Evolutionary conservation across 2,329 filamentous ascomycete species (phyloP).

Genomic region (Paracoccidioides brasiliensis): DNA sequence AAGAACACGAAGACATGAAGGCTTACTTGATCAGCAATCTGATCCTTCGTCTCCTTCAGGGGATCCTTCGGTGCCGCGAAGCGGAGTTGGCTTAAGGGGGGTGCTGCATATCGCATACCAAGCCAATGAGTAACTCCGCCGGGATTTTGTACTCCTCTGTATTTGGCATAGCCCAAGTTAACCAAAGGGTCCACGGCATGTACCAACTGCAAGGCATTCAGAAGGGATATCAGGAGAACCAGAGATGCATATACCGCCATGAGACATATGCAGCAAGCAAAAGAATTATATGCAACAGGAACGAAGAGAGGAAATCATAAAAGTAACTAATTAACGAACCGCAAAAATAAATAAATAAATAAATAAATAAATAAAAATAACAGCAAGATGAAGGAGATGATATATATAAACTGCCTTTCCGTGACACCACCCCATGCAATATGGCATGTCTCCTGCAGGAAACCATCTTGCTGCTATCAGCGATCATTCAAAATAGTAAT

Average conservation of each 20-base stretch:
- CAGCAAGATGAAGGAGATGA: too few relatives aligned
- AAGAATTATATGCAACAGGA: not conserved
- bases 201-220: not conserved
- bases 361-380: too few relatives aligned
- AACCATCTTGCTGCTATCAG: too few relatives aligned
- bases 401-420: too few relatives aligned
- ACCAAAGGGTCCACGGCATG: conserved; percentile 31
- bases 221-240: not conserved
- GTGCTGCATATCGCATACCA: conserved; percentile 60
- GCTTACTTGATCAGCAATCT: conserved; percentile 43
- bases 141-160: conserved; percentile 42
- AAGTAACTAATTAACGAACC: too few relatives aligned
- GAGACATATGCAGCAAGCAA: not conserved
- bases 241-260: not conserved
- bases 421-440: too few relatives aligned
- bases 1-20: not conserved
- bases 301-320: too few relatives aligned
- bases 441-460: too few relatives aligned
- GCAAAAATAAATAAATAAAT: too few relatives aligned
- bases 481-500: too few relatives aligned
- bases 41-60: conserved; percentile 28
- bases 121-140: conserved; percentile 58
- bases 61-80: conserved; percentile 58
- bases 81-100: conserved; percentile 51
- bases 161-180: conserved; percentile 54